Base-by-base conservation (phyloP, 2,329 filamentous ascomycete genomes). In the Paracoccidioides brasiliensis region DNA sequence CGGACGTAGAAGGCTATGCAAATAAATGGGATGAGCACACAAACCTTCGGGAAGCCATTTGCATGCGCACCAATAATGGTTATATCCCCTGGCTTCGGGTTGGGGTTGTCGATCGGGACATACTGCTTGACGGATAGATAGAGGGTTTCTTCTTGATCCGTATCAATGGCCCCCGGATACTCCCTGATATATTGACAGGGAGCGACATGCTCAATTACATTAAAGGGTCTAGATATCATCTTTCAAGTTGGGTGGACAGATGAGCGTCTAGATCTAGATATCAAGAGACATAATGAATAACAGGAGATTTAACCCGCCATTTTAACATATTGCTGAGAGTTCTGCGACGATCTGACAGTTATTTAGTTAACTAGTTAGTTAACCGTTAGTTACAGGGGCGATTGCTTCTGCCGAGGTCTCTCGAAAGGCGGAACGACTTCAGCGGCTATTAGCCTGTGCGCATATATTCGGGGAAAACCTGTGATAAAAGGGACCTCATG, bases 21-120 rank as follows among this genome's bases (percentile, higher is more conserved):
- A 10, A n/a, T 15, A 1, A 49, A 8, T 14, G 8, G 2, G 14
- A 15, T 37, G 15, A n/a, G 2, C 7, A 40, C 52, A 42, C 64
- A 54, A 69, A 87, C 87, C 78, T 96, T 97, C 9, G 88, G 86
- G 62, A 96, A 95, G 9, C 85, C 91, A 73, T 96, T 96, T 52
- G 89, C 91, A 72, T 96, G 90, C 4, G 85, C 85, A 9, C 80
- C 89, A 55, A 97, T 82, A 57, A 97, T 83, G 22, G 89, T 96
- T 7, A 96, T 74, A 69, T 93, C 88, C 38, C 88, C 87, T 0
- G 82, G 80, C 59, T 81, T 76, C 0, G 88, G 85, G 30, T 74
- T 70, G 0, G 75, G 77, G 63, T 90, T 90, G 65, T 84, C 79
- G 55, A 81, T 74, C 1, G 90, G 90, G 0, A 80, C 86, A 67